A percentile compares a stretch with the other conserved stretches of the same genome.
These are phyloP conservation scores for Microascus cirrosus DNA, from an alignment of 2,329 filamentous ascomycete genomes.

Conservation along the genomic window DNA sequence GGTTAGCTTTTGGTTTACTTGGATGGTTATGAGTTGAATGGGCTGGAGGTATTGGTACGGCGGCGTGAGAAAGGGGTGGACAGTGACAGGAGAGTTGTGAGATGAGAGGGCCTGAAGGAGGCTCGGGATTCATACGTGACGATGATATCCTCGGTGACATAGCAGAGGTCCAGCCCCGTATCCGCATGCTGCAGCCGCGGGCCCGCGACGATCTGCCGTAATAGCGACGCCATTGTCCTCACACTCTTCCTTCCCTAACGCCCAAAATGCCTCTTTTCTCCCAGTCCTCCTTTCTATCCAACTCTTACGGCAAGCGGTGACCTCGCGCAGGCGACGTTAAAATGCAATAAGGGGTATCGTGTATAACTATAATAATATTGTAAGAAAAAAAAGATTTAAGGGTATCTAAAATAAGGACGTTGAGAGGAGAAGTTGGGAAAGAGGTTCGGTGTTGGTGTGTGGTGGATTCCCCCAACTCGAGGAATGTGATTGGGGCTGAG, in stretches of 20 bases:
- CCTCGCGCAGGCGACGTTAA: too few relatives aligned
- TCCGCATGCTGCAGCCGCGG: constrained; percentile 77
- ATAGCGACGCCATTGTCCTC: constrained; percentile 54
- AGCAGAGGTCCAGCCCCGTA: constrained; percentile 86
- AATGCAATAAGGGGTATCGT: too few relatives aligned
- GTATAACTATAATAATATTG: too few relatives aligned
- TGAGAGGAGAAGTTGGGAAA: too few relatives aligned
- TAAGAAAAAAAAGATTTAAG: too few relatives aligned
- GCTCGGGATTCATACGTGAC: constrained; percentile 45
- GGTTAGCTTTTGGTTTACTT: neutral
- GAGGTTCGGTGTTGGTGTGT: too few relatives aligned
- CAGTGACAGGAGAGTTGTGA: constrained; percentile 93
- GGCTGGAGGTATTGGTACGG: too few relatives aligned
- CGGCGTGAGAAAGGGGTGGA: too few relatives aligned
- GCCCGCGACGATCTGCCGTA: constrained; percentile 85
- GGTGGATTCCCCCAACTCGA: too few relatives aligned
- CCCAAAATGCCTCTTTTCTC: neutral
- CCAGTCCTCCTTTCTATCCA: neutral
- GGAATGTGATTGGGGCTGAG: too few relatives aligned
- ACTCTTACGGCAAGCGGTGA: too few relatives aligned
- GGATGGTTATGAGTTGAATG: neutral
- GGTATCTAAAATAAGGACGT: too few relatives aligned
- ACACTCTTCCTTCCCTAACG: neutral
- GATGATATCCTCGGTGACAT: constrained; percentile 74
- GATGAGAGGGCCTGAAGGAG: constrained; percentile 84